Percentiles rank a stretch among this genome's conserved stretches.
Conservation (phyloP, 2,329 filamentous ascomycete species). For the Fusarium sp. region DNA sequence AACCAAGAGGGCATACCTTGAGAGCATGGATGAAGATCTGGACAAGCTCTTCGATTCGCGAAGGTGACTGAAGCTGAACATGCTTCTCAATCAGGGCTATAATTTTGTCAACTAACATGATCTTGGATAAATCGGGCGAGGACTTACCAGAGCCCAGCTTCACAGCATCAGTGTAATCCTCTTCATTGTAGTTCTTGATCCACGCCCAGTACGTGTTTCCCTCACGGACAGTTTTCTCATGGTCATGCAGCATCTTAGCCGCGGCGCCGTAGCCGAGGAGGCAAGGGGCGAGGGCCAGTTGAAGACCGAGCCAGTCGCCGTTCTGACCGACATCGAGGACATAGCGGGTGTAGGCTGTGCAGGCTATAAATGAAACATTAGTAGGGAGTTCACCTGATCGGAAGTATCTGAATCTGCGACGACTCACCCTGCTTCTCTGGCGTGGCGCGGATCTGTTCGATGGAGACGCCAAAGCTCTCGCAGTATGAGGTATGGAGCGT, state of each 20-base stretch:
- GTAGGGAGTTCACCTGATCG: background rate
- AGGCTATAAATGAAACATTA: constrained; percentile 59
- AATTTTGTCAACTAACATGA: background rate
- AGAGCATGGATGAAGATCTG: constrained; percentile 90
- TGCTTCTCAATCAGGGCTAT: constrained; percentile 80
- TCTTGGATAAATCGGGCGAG: background rate
- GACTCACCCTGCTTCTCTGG: constrained; percentile 77
- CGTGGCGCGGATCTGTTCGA: constrained; percentile 75
- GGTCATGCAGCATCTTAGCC: constrained; percentile 74
- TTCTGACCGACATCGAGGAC: constrained; percentile 89
- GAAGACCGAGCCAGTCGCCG: constrained; percentile 87
- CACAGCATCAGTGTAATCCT: constrained; percentile 82
- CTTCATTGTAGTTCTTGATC: constrained; percentile 88
- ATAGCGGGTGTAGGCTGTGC: constrained; percentile 85
- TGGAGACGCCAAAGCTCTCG: constrained; percentile 79
- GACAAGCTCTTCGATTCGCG: constrained; percentile 82
- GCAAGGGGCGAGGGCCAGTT: constrained; percentile 86
- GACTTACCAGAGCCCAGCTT: constrained; percentile 73
- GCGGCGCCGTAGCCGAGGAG: constrained; percentile 89
- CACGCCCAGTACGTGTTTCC: constrained; percentile 87
- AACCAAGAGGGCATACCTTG: constrained; percentile 63
- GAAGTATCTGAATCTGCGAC: background rate
- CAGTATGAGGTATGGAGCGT: constrained; percentile 86
- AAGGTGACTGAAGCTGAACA: constrained; percentile 76
- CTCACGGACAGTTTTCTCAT: constrained; percentile 69